Evolutionary conservation across 2,329 filamentous ascomycete species (phyloP), one percentile per base, ranked within the genome.

Genomic region (Immersiporthe knoxdaviesiana): DNA sequence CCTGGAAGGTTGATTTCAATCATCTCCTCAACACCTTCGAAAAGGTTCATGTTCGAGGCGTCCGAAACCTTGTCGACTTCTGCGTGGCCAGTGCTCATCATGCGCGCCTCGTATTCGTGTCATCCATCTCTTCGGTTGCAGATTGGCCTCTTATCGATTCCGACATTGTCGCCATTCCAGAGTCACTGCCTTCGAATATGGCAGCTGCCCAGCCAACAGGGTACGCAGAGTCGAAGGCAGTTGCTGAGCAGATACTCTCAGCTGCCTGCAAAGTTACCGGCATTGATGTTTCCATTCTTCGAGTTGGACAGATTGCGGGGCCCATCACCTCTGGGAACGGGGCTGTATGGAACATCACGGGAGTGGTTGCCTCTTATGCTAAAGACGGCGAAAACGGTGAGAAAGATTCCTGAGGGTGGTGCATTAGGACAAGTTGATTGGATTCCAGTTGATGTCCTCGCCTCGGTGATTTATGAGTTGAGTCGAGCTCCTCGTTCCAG

Each of bases 1-100:
- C 74, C 18, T 76, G 75, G 70, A 73, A 68, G 7, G 75, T 75
- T 6, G 72, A 75, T 63, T 75, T 75, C 71, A 74, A 74, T 35
- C 72, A 72, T 6, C 37, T 63, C 24, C 70, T 75, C 30, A 67
- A 70, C 3, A 70, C 72, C 5, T 74, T 74, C 54, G 71, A 72
- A 67, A 64, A 66, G 5, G 52, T 66, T 0, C 72, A 74, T 60
- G 68, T 74, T 37, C 62, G 64, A 18, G 71, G 73, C 6, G 71
- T 73, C 11, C 68, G 72, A 2, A 30, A 72, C 58, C 44, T 74
- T 5, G 44, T 73, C 3, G 64, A 72, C 63, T 67, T 75, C 64
- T 62, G 56, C n/a, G 47, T 64, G 8, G 39, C 44, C 24, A 68
- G 65, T n/a, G 41, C 59, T 10, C 24, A 11, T 7, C 50, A 18